Evolutionary conservation across 129 eudicot genomes (phyloP).

Genomic region (Scalesia atractyloides): DNA sequence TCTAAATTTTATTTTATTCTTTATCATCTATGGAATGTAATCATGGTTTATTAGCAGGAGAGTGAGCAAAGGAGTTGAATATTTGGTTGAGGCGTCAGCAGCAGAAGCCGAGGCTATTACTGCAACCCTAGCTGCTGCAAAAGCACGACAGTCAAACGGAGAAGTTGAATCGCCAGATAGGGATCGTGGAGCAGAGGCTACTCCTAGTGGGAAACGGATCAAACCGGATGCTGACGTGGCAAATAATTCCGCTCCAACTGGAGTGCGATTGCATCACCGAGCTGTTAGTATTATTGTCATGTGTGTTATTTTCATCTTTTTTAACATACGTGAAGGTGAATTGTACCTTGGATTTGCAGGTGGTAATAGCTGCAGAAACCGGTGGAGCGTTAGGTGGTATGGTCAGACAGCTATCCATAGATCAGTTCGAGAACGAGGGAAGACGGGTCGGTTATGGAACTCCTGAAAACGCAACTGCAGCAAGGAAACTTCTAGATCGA

Average conservation of each 20-base stretch:
- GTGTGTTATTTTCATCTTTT: neutral
- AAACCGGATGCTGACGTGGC: conserved; percentile 63
- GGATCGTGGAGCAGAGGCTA: conserved; percentile 93
- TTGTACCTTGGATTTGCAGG: conserved; percentile 49
- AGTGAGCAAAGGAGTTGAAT: conserved; percentile 86
- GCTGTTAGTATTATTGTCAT: conserved; percentile 62
- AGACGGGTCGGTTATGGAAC: conserved; percentile 94
- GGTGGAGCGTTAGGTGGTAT: conserved; percentile 98
- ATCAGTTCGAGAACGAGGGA: conserved; percentile 98
- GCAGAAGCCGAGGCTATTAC: conserved; percentile 98
- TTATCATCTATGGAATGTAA: conserved; percentile 6
- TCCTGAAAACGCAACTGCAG: conserved; percentile 94
- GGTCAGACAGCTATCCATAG: conserved; percentile 95
- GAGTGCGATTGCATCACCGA: conserved; percentile 93
- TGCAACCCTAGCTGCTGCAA: conserved; percentile 92
- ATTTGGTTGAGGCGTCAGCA: conserved; percentile 96
- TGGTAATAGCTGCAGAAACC: conserved; percentile 93
- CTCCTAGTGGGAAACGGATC: conserved; percentile 88
- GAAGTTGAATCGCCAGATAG: conserved; percentile 92
- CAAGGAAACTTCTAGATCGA: conserved; percentile 90
- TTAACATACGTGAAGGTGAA: conserved; percentile 14
- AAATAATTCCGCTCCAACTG: conserved; percentile 61
- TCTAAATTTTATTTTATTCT: neutral
- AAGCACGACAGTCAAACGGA: conserved; percentile 89
- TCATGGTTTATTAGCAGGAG: conserved; percentile 43